Evolutionary conservation across 352 stramenopile genomes (phyloP), one percentile per base, ranked within the genome.

Genomic region (Phytophthora agathidicida): DNA sequence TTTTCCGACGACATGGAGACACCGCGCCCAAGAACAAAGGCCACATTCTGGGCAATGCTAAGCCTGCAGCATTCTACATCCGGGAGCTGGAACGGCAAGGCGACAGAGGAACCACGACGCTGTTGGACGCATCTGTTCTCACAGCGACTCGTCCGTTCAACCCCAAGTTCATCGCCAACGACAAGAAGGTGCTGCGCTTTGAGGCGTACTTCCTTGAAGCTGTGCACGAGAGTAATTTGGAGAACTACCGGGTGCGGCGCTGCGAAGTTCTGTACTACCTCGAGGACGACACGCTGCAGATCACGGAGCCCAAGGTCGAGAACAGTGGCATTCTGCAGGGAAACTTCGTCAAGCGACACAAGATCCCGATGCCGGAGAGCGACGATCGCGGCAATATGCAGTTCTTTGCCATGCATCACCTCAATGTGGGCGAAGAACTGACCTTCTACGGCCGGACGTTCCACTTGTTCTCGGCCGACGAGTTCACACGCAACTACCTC

Each of bases 261-360:
- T 93, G 77, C 41, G 78, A 96, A 38, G 65, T 93, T 7, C 64
- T 97, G 36, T 91, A 91, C 42, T 96, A 96, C 61, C 78, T 96
- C 19, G 85, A 94, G 22, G 90, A 97, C 59, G 73, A 96, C 61
- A 95, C 82, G 31, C 59, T 96, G 27, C 81, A 96, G 66, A 89
- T 97, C 52, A 91, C 85, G 2, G 91, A 97, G 67, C 79, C 84
- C 8, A 94, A 93, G 50, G 59, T 93, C 16, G 83, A 93, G 50
- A 97, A 97, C 73, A 94, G 83, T 54, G 91, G 91, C 30, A 92
- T 97, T 20, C 48, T 90, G 26, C 85, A 97, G 59, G 89, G 90
- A 36, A 95, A 91, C 52, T 96, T 96, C 47, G 77, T 97, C 46
- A 93, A 96, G 60, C 69, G 83, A 16, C 82, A 92, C 43, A 84